A percentile compares a stretch with the other conserved stretches of the same genome.
phyloP scores from a whole-genome alignment of 1,284 basidiomycete species.

The Boletellus deceptivus region DNA sequence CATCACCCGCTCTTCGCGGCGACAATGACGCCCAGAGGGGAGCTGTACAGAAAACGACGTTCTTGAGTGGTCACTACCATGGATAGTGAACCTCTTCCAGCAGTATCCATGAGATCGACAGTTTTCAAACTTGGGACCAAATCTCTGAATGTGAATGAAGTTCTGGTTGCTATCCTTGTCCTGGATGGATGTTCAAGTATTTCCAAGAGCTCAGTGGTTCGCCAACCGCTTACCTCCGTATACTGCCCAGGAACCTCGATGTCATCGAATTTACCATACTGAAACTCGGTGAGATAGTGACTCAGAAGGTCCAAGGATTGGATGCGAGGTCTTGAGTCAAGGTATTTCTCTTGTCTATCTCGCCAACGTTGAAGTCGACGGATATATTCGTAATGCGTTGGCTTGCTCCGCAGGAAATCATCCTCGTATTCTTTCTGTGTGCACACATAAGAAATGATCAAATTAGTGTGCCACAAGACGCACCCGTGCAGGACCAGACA shows the following conservation, averaged over 20 bases:
- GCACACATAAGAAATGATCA: slow-evolving; percentile 3
- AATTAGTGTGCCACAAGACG: slow-evolving; percentile 21
- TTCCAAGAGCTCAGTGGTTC: not conserved
- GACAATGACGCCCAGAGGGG: slow-evolving; percentile 83
- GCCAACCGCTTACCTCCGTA: slow-evolving; percentile 64
- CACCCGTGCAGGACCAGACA: slow-evolving; percentile 67
- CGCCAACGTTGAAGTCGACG: slow-evolving; percentile 90
- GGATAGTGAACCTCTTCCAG: slow-evolving; percentile 88
- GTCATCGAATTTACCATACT: slow-evolving; percentile 97
- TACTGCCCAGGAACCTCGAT: slow-evolving; percentile 99
- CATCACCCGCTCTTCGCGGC: slow-evolving; percentile 91
- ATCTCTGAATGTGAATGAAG: slow-evolving; percentile 91
- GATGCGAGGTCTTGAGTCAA: slow-evolving; percentile 81
- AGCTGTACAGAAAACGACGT: slow-evolving; percentile 92
- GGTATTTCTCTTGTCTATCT: slow-evolving; percentile 83
- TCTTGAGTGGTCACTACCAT: slow-evolving; percentile 89
- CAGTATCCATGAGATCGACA: slow-evolving; percentile 83
- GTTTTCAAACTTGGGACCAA: slow-evolving; percentile 89
- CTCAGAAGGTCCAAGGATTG: slow-evolving; percentile 90
- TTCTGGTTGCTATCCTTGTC: slow-evolving; percentile 94
- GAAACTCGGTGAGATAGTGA: slow-evolving; percentile 97
- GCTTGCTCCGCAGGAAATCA: slow-evolving; percentile 85
- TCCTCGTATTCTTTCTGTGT: slow-evolving; percentile 84
- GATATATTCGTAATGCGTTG: slow-evolving; percentile 87
- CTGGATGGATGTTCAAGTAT: slow-evolving; percentile 38